Evolutionary conservation across 768 basidiomycete species (phyloP), one percentile per base, ranked within the genome.

Genomic region (Naganishia friedmannii): DNA sequence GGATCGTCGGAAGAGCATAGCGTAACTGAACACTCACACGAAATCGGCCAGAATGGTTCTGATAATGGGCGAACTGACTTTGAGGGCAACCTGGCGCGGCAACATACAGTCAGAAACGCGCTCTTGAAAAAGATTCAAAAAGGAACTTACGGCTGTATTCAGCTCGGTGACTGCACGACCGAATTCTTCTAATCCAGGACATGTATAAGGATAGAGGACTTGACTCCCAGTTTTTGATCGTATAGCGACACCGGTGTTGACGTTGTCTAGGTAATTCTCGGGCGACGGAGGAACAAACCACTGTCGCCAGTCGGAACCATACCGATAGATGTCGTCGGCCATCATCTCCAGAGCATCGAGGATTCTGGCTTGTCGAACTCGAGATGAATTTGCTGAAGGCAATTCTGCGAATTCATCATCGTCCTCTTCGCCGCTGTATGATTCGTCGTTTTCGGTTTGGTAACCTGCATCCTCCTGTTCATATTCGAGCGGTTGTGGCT

Each of bases 261-360:
- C 42, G 42, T 42, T 56, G 3, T 32, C 55, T 15, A 56, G 19
- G 21, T 28, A 21, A 10, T 21, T 29, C 19, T 32, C 28, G 5
- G 32, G 6, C 12, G 55, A 32, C 15, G 42, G 42, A 42, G 55
- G 55, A 5, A 32, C 19, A 56, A 56, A 56, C 55, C 55, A 56
- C 7, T 28, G 55, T 2, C 32, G 55, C 26, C 55, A 56, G 32
- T 29, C 55, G 55, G 28, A 29, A 10, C 28, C 55, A 29, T 32
- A 32, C 12, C 55, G 55, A 32, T 56, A 56, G 31, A 56, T 56
- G 7, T 26, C 19, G 8, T 32, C 28, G 12, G 55, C 55, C 55
- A 56, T 56, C 55, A 56, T 56, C n/a, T 56, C 55, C 55, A 32
- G 6, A 32, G 55, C 55, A 56, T 56, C 28, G n/a, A 32, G 28